These are phyloP conservation scores for Westerdykella sp. DNA, from an alignment of 2,329 filamentous ascomycete species.

Conservation along the genomic window DNA sequence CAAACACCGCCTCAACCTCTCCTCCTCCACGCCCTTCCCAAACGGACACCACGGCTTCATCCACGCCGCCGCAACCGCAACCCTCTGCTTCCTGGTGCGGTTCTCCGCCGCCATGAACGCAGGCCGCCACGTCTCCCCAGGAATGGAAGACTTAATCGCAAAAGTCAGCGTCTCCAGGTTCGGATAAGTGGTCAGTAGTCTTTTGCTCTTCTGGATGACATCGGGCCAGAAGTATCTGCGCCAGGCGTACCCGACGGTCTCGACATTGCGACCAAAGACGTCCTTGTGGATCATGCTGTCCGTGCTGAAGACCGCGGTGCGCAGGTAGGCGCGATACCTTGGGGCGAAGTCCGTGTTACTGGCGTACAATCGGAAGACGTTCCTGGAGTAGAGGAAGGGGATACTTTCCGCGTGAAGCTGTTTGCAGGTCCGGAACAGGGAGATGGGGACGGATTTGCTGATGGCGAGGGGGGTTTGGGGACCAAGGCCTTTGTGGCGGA, in stretches of 20 bases:
- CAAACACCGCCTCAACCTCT: constrained; percentile 18
- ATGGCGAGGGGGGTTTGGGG: constrained; percentile 19
- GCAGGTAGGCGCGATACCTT: constrained; percentile 15
- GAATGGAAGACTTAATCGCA: constrained; percentile 15
- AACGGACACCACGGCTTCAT: constrained; percentile 18
- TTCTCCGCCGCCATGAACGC: constrained; percentile 20
- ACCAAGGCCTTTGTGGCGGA: constrained; percentile 20
- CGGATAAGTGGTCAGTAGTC: constrained; percentile 18
- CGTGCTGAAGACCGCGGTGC: constrained; percentile 16
- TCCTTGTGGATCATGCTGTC: constrained; percentile 18
- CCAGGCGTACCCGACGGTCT: constrained; percentile 25
- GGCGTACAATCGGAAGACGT: constrained; percentile 38
- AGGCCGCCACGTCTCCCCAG: constrained; percentile 15
- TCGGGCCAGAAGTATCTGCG: constrained; percentile 24
- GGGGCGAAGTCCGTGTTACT: constrained; percentile 11
- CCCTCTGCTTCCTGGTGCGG: constrained; percentile 19
- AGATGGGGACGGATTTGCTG: constrained; percentile 11
- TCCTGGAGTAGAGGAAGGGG: constrained; percentile 44
- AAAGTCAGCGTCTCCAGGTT: constrained; percentile 20
- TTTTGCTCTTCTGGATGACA: constrained; percentile 13
- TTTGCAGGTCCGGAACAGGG: constrained; percentile 34
- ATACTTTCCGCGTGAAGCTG: constrained; percentile 40
- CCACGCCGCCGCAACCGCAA: constrained; percentile 22
- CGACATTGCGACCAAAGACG: constrained; percentile 10
- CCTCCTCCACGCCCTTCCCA: constrained; percentile 3